Evolutionary conservation across 2,329 filamentous ascomycete genomes (phyloP).

Genomic region (Neonectria coccinea): DNA sequence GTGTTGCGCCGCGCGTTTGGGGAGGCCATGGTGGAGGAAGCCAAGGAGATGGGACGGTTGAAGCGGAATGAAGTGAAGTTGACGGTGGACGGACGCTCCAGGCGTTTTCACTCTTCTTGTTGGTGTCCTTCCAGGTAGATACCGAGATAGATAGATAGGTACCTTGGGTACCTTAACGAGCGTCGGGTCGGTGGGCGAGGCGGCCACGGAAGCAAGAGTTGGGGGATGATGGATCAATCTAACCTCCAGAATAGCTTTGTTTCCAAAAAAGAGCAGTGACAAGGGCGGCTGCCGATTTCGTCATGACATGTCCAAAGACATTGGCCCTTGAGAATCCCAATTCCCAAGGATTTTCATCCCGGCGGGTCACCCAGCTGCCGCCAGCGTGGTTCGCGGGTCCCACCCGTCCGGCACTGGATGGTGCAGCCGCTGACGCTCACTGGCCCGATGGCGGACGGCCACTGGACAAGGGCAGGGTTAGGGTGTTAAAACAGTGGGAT

Average conservation of each 20-base stretch:
- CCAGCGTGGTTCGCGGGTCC: conserved; percentile 12
- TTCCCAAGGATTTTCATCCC: conserved; percentile 20
- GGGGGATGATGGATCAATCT: too few species aligned
- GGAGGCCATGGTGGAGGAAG: conserved; percentile 32
- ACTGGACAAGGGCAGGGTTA: too few species aligned
- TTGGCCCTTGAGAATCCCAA: conserved; percentile 20
- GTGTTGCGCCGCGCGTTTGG: conserved; percentile 64
- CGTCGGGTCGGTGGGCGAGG: background rate
- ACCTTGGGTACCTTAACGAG: too few species aligned
- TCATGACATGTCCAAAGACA: conserved; percentile 10
- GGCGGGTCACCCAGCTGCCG: background rate
- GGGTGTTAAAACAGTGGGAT: background rate
- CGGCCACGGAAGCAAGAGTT: background rate
- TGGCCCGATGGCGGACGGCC: background rate
- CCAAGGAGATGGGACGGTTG: background rate
- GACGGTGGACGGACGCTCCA: conserved; percentile 12
- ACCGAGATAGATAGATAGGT: too few species aligned
- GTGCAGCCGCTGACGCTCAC: conserved; percentile 8
- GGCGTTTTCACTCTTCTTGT: conserved; percentile 4
- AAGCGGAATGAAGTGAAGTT: too few species aligned
- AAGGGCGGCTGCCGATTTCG: conserved; percentile 14
- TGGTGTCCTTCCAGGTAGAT: background rate
- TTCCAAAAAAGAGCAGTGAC: background rate
- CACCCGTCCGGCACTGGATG: conserved; percentile 22
- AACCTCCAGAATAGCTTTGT: background rate